phyloP scores from a whole-genome alignment of 225 moss, liverwort and hornwort genomes.

The Pseudisothecium myosuroides region DNA sequence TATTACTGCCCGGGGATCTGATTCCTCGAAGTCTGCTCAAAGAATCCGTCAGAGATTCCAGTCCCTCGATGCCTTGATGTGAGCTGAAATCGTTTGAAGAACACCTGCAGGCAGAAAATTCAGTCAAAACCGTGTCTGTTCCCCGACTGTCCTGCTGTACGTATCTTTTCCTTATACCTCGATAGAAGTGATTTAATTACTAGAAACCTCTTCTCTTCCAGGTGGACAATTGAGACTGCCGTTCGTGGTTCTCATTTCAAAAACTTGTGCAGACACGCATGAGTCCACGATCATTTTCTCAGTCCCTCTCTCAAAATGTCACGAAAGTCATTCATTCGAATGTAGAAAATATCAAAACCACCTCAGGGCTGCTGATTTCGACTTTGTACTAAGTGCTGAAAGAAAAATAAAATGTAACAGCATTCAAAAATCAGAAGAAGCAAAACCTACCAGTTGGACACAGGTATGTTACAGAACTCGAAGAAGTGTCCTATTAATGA shows the following conservation, averaged over 20 bases:
- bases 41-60: slow-evolving; percentile 31
- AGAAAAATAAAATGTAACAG: neutral
- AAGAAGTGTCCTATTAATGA: slow-evolving; percentile 54
- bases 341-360: neutral
- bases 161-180: neutral
- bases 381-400: neutral
- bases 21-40: slow-evolving; percentile 23
- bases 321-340: neutral
- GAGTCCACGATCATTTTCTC: neutral
- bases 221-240: neutral
- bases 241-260: neutral
- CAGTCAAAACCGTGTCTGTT: neutral
- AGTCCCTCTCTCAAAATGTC: neutral
- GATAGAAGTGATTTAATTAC: neutral
- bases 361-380: neutral
- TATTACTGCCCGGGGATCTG: slow-evolving; percentile 9
- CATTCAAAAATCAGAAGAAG: neutral
- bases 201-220: neutral
- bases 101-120: slow-evolving; percentile 12
- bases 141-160: neutral
- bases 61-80: slow-evolving; percentile 24
- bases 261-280: neutral
- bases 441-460: slow-evolving; percentile 55
- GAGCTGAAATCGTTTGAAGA: slow-evolving; percentile 31
- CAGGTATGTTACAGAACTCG: slow-evolving; percentile 67